Base-by-base conservation (phyloP, 371 early-diverging fungal species). In the Circinella umbellata region DNA sequence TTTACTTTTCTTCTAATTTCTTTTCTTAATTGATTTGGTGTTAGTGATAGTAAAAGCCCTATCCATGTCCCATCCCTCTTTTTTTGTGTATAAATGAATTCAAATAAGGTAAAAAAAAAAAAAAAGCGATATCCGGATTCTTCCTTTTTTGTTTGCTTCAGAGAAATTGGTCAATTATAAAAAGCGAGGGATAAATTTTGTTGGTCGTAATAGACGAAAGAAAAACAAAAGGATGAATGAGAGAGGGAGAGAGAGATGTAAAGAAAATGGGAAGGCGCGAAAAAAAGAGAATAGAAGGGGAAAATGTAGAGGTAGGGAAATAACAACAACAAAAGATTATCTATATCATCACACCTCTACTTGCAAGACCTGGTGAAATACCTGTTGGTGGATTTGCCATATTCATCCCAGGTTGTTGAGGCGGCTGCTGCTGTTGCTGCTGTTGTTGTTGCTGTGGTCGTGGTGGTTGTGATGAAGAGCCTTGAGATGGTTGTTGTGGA, bases 301-400 rank as follows among this genome's bases (percentile, higher is more conserved):
- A 36, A 38, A 65, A 65, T 9, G 38, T 37, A 54, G 11, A 14
- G 39, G n/a, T 34, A 38, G 54, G 38, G 38, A 54, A 53, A 20
- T 36, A 51, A n/a, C 42, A 34, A 62, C 18, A 64, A 48, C 65
- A 51, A 35, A 49, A 18, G n/a, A 18, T 36, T 46, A 35, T 68
- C 69, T 69, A 69, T 69, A 69, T 62, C 69, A 69, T 64, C 4
- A 64, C 65, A 64, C 65, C 65, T 64, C 65, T 64, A 38, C 65
- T 64, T 36, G 65, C 65, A 34, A 64, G 20, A 51, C 65, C 65
- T 36, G 65, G 65, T 35, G 65, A 54, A 69, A 63, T 63, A 39
- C 69, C 69, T 14, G 69, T 34, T 36, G 69, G 63, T 51, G 65
- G 48, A 49, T 15, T 61, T 20, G 69, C n/a, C 61, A 63, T 69